Evolutionary conservation across 805 yeast species (phyloP).

Genomic region (Geotrichum ghanense): DNA sequence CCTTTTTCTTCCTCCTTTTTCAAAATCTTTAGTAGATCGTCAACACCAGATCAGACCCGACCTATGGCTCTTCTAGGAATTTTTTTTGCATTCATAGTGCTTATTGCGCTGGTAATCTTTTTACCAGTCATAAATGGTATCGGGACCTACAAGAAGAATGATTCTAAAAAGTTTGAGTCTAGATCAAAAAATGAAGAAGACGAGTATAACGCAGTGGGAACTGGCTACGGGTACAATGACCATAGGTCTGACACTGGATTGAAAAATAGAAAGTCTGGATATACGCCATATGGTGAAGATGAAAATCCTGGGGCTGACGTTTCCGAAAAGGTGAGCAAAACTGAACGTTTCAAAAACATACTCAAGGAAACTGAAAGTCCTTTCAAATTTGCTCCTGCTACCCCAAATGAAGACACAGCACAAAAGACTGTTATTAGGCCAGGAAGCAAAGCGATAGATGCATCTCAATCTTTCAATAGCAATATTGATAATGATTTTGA

Average conservation of each 20-base stretch:
- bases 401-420: not conserved
- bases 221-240: not conserved
- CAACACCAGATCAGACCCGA: too few species aligned
- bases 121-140: conserved; percentile 2
- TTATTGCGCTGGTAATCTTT: not conserved
- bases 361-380: not conserved
- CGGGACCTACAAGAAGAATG: not conserved
- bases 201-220: not conserved
- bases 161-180: not conserved
- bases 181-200: not conserved
- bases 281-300: not conserved
- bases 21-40: too few species aligned
- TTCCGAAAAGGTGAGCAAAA: not conserved
- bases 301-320: not conserved
- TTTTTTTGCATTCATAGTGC: not conserved
- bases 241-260: not conserved
- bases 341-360: not conserved
- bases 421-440: not conserved
- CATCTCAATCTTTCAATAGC: not conserved
- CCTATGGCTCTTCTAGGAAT: not conserved
- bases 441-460: not conserved
- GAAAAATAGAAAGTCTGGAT: conserved; percentile 1
- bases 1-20: not conserved
- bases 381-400: not conserved
- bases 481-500: not conserved